Base-by-base conservation (phyloP, 768 basidiomycete species). In the Leccinum obscurum region DNA sequence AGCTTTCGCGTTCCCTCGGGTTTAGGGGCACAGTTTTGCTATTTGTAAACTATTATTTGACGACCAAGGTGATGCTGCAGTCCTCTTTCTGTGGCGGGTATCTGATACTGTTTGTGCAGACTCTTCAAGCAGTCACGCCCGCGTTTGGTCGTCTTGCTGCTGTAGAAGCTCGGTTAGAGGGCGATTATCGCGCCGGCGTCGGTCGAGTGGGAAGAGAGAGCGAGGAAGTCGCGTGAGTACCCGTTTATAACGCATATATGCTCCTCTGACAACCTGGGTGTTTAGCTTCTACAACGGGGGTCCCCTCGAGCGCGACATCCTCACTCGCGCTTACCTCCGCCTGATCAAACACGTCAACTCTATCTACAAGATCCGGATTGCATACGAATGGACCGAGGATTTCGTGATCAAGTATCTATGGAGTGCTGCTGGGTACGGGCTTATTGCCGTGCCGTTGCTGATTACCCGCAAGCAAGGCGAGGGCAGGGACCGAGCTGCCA, bases 391-490 rank as follows among this genome's bases (percentile, higher is more conserved):
- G 95, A 97, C 92, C 0, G 95, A 97, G 70, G 95, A 97, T 77
- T 95, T 93, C 65, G 90, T 97, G 20, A 94, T 97, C 80, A 97
- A 97, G 73, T 98, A 97, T 72, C 77, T 92, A 9, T 97, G 94
- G 95, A 93, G 91, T 10, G 39, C 39, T 39, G 39, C 87, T 4
- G 96, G 96, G 0, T 98, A 98, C 72, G 83, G 82, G 4, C 81
- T 98, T 22, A 98, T 98, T 69, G 92, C 94, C 8, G 88, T 98
- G 1, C 96, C 95, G 0, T 81, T 96, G 20, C 77, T 96, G 41
- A 86, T 91, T 67, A 90, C 88, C 0, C 79, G 86, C 17, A 68
- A 68, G 66, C 58, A 62, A 58, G 55, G 52, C 56, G 37, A 62
- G 59, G 49, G 63, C 41, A 54, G 37, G 14, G 37, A 58, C 17